phyloP scores from a whole-genome alignment of 805 yeast genomes.

The Middelhovenomyces tepae region DNA sequence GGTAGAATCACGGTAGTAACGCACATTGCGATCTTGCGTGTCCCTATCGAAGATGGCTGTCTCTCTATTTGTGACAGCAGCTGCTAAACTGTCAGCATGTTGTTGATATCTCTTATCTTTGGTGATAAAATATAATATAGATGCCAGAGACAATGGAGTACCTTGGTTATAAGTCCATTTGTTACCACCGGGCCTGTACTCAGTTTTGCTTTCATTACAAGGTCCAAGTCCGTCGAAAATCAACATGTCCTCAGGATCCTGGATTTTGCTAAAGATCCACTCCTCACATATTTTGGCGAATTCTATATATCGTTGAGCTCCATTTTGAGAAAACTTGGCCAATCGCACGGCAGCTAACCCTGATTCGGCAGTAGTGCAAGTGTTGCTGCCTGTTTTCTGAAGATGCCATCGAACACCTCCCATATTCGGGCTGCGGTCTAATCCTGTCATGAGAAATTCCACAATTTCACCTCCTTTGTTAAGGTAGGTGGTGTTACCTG shows the following conservation, averaged over 20 bases:
- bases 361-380: slow-evolving; percentile 61
- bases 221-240: slow-evolving; percentile 54
- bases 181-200: slow-evolving; percentile 27
- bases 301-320: slow-evolving; percentile 38
- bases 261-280: slow-evolving; percentile 45
- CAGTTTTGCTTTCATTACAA: slow-evolving; percentile 6
- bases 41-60: slow-evolving; percentile 57
- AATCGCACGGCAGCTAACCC: slow-evolving; percentile 55
- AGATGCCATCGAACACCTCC: slow-evolving; percentile 69
- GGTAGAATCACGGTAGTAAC: slow-evolving; percentile 58
- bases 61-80: slow-evolving; percentile 49
- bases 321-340: slow-evolving; percentile 44
- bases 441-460: slow-evolving; percentile 56
- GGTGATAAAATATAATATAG: slow-evolving; percentile 43
- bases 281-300: slow-evolving; percentile 54
- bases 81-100: slow-evolving; percentile 33
- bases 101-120: slow-evolving; percentile 41
- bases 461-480: slow-evolving; percentile 51
- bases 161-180: slow-evolving; percentile 67
- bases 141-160: slow-evolving; percentile 48
- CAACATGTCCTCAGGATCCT: slow-evolving; percentile 46
- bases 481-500: slow-evolving; percentile 44
- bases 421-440: slow-evolving; percentile 38
- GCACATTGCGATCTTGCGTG: slow-evolving; percentile 37
- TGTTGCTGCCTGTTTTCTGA: slow-evolving; percentile 46